Evolutionary conservation across 2,329 filamentous ascomycete species (phyloP), one percentile per base, ranked within the genome.

Genomic region (Scedosporium boydii): DNA sequence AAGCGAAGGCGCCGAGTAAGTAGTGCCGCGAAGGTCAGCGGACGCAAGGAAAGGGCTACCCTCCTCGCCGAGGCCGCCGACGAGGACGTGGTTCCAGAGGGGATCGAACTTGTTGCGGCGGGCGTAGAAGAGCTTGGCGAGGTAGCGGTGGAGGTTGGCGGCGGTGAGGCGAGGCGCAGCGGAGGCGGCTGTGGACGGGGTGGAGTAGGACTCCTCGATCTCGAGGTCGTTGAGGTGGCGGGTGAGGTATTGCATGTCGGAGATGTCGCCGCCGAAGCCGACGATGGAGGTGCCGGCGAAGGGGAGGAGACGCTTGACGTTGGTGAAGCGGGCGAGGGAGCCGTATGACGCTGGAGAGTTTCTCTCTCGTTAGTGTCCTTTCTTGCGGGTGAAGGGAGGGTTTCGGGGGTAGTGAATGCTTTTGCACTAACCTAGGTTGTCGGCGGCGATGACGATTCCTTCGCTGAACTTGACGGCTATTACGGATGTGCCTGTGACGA

Each of bases 181-280:
- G 65, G 74, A 70, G 51, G 66, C 77, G 65, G 71, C 76, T 57
- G 63, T 72, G 67, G 72, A 73, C 64, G 72, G 75, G 67, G 70
- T 73, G 67, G 75, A 83, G 81, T 99, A 98, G 73, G 91, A 89
- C 81, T 98, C 93, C 74, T 89, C 84, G 75, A 96, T 91, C 74
- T 90, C 87, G 70, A 98, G 88, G 66, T 90, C 89, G 72, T 84
- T 88, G 69, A 99, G 88, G 71, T 96, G 86, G 69, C 95, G 88
- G 84, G 96, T 90, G 68, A 99, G 87, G 81, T 96, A 96, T 81
- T 99, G 95, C 95, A 99, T 98, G 81, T 99, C 95, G 67, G 91
- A 96, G 70, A 99, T 88, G 80, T 99, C 95, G 75, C 95, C 95
- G 75, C 92, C 91, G 78, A 98, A 96, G 70, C 95, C 95, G 72